These are phyloP conservation scores for Megacollybia marginata DNA, from an alignment of 768 basidiomycete species.

Conservation along the genomic window DNA sequence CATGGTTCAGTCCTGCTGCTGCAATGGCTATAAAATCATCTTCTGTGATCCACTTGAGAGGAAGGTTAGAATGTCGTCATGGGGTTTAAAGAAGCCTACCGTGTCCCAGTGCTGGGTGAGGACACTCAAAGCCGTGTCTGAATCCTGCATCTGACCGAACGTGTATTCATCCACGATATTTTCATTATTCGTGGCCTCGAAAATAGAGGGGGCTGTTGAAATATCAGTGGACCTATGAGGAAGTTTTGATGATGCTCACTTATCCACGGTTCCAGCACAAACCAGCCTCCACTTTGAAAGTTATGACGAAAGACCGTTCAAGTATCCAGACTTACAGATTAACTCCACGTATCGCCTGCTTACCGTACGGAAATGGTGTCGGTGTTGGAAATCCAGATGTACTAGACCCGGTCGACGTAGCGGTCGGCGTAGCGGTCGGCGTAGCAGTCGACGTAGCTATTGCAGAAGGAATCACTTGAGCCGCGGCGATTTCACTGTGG, in stretches of 20 bases:
- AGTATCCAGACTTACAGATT: background rate
- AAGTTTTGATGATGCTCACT: slow-evolving; percentile 22
- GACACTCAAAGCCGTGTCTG: slow-evolving; percentile 30
- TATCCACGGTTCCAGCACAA: slow-evolving; percentile 56
- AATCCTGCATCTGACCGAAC: slow-evolving; percentile 45
- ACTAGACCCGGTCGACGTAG: too few species aligned
- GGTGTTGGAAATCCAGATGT: too few species aligned
- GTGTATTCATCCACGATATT: slow-evolving; percentile 58
- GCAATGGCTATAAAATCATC: slow-evolving; percentile 60
- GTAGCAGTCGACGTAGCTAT: too few species aligned
- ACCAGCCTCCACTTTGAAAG: slow-evolving; percentile 51
- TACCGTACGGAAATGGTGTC: too few species aligned
- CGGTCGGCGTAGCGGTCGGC: too few species aligned
- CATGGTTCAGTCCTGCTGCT: slow-evolving; percentile 64
- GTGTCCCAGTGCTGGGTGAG: slow-evolving; percentile 53
- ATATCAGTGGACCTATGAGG: too few species aligned
- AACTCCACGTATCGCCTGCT: too few species aligned
- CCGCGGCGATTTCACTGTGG: too few species aligned
- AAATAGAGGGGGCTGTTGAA: slow-evolving; percentile 44
- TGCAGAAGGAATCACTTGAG: too few species aligned
- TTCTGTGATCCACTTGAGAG: slow-evolving; percentile 51
- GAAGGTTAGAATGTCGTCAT: slow-evolving; percentile 2
- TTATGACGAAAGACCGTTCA: slow-evolving; percentile 31
- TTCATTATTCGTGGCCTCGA: slow-evolving; percentile 50
- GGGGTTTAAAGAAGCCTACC: slow-evolving; percentile 16